Conservation (phyloP, 2,329 filamentous ascomycete genomes). For the Nannizziopsis arthrosporioides region DNA sequence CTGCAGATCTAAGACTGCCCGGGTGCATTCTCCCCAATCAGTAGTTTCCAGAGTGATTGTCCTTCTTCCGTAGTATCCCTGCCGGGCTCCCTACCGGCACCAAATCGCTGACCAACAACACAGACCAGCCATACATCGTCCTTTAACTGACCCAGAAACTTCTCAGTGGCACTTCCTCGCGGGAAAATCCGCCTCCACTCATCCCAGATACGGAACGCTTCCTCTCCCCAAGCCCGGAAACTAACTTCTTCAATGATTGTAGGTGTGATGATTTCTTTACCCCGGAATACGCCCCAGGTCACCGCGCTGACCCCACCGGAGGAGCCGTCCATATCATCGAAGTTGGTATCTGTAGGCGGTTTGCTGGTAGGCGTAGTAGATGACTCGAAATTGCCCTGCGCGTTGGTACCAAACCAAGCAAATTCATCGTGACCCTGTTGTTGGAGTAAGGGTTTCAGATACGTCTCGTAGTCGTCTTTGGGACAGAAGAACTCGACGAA, state of each 20-base stretch:
- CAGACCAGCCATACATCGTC: constrained; percentile 81
- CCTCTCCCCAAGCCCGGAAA: constrained; percentile 87
- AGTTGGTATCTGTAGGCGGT: constrained; percentile 10
- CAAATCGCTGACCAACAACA: constrained; percentile 38
- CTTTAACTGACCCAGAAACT: constrained; percentile 55
- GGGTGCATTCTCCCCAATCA: constrained; percentile 22
- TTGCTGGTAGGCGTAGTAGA: constrained; percentile 30
- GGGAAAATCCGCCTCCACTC: constrained; percentile 89
- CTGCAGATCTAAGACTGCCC: too few species aligned
- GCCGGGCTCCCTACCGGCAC: constrained; percentile 30
- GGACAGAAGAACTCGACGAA: constrained; percentile 96
- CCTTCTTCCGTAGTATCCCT: constrained; percentile 31
- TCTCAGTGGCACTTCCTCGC: constrained; percentile 57
- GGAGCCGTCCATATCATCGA: constrained; percentile 36
- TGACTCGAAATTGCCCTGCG: constrained; percentile 63
- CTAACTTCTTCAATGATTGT: constrained; percentile 95
- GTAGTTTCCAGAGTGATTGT: constrained; percentile 31
- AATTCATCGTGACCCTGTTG: constrained; percentile 53
- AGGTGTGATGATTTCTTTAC: constrained; percentile 90
- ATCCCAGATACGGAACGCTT: constrained; percentile 88
- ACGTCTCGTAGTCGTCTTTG: constrained; percentile 52
- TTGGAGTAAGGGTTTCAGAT: constrained; percentile 52
- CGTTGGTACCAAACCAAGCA: constrained; percentile 80
- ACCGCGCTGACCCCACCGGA: constrained; percentile 70
- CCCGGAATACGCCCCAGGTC: constrained; percentile 90